Conservation (phyloP, 2,329 filamentous ascomycete species). For the Nemania sp. region DNA sequence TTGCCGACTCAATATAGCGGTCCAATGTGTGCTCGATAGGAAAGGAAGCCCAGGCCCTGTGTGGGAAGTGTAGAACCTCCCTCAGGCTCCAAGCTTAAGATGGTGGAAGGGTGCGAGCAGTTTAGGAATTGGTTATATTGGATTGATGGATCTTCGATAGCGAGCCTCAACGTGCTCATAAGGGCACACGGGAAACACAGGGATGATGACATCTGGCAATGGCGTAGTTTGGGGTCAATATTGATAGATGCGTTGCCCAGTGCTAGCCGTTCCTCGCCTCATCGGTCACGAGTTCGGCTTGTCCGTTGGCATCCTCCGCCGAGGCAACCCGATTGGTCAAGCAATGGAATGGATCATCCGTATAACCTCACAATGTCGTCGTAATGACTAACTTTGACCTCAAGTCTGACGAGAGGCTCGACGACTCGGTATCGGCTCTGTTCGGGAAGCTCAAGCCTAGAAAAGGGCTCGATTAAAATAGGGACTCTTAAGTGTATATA, state of each 20-base stretch:
- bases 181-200: conserved; percentile 57
- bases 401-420: conserved; percentile 58
- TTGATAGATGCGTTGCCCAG: conserved; percentile 57
- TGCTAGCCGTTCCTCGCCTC: conserved; percentile 62
- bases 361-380: not conserved
- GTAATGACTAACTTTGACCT: conserved; percentile 51
- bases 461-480: conserved; percentile 52
- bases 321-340: conserved; percentile 59
- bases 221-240: conserved; percentile 58
- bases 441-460: conserved; percentile 59
- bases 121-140: conserved; percentile 42
- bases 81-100: not conserved
- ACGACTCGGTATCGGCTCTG: conserved; percentile 58
- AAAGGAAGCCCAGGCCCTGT: conserved; percentile 33
- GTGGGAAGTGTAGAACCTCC: not conserved
- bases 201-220: conserved; percentile 57
- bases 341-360: conserved; percentile 57
- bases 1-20: conserved; percentile 37
- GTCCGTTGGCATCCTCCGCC: conserved; percentile 58
- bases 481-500: not conserved
- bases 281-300: conserved; percentile 61
- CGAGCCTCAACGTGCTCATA: conserved; percentile 59
- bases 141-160: conserved; percentile 55
- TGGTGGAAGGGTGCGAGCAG: not conserved
- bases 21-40: conserved; percentile 59